These are phyloP conservation scores for Fusarium armeniacum DNA, from an alignment of 2,329 filamentous ascomycete species.

Conservation along the genomic window DNA sequence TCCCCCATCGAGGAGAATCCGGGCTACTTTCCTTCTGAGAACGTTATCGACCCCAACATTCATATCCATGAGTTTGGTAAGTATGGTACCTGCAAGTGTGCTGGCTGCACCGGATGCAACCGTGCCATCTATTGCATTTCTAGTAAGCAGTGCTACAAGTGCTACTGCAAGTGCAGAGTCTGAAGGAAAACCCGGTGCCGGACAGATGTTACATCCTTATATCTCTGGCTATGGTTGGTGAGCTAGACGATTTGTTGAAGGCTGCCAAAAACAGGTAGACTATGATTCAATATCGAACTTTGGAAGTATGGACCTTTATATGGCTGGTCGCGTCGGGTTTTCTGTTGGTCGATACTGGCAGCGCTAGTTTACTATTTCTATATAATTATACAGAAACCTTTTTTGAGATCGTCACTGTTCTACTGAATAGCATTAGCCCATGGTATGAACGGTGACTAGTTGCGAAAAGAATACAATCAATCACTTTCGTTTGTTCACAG, in stretches of 20 bases:
- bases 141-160: slow-evolving; percentile 15
- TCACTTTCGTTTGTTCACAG: neutral
- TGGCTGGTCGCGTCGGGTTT: no score
- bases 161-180: slow-evolving; percentile 12
- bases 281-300: rapidly evolving
- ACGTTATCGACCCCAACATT: rapidly evolving
- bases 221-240: no score
- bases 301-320: neutral
- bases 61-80: neutral
- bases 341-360: neutral
- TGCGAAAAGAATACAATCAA: neutral
- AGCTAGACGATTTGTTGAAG: neutral
- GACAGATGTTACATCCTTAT: rapidly evolving
- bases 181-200: neutral
- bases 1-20: neutral
- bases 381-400: no score
- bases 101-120: slow-evolving; percentile 3
- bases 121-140: slow-evolving; percentile 8
- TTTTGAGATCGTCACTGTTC: no score
- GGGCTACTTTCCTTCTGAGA: rapidly evolving
- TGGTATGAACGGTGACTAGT: neutral
- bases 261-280: neutral
- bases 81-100: neutral
- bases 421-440: neutral
- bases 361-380: neutral